Evolutionary conservation across 768 basidiomycete species (phyloP), one percentile per base, ranked within the genome.

Genomic region (Boletus reticuloceps): DNA sequence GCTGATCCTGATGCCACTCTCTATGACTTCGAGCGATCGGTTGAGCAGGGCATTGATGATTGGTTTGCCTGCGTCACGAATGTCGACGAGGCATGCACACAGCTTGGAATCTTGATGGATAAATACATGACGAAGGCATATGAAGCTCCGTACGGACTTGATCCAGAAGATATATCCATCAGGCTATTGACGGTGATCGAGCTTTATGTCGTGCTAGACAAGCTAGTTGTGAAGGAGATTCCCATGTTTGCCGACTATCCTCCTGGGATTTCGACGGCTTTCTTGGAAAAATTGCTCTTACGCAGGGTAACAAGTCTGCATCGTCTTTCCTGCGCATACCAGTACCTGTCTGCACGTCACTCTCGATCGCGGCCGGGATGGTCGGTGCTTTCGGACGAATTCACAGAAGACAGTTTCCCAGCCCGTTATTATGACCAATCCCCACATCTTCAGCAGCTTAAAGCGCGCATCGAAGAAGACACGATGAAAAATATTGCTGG

Each of bases 111-210:
- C 4, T 69, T 66, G 42, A 66, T 16, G 31, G 41, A 45, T 2
- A 29, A 59, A 10, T 74, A 76, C 34, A 13, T 75, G 73, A 36
- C 14, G 34, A 36, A 36, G 34, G 34, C 34, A 12, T 36, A 36
- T 9, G 10, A 2, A 6, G 12, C 0, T 13, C 56, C 58, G 13
- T 4, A 13, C 5, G 8, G 2, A 9, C 5, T 7, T 10, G 74
- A 69, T 37, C 70, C 74, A 16, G 77, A 80, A 51, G 57, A 67
- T 43, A 32, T 57, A 2, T 79, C 79, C 0, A 52, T 74, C 6
- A 74, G 77, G 69, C 51, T 81, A 22, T 61, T 82, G 47, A 66
- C 65, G 0, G 14, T 40, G 8, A 39, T 66, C 0, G 75, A 79
- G 31, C 67, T 74, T 9, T 76, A 65, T 66, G 51, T 71, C 1